Evolutionary conservation across 2,329 filamentous ascomycete species (phyloP), one percentile per base, ranked within the genome.

Genomic region (Penicillium nordicum): DNA sequence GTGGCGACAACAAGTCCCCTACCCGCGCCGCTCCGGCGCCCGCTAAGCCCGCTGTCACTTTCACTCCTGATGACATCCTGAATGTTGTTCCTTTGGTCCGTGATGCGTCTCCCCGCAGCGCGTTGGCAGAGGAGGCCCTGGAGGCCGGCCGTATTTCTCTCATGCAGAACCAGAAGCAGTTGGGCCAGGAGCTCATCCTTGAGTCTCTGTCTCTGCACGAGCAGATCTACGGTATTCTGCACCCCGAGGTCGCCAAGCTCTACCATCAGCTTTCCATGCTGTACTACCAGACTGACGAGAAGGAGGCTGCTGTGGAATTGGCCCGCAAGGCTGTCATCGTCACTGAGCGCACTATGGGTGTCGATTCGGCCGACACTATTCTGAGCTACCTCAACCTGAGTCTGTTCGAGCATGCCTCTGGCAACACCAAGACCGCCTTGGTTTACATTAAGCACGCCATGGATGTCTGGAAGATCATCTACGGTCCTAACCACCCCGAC

Each of bases 251-350:
- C 57, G 94, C 93, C 45, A 87, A 92, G 62, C 89, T 96, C 29
- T 99, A 99, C 80, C 93, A 96, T 76, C 92, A 89, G 50, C 78
- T 99, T 44, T 96, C 94, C 3, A 96, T 96, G 81, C 83, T 97
- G 53, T 97, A 97, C 79, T 97, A 95, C 76, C 90, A 95, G 73
- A 84, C 96, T n/a, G 94, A 97, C 53, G 94, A 99, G 79, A 97
- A 97, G 81, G 90, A 92, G 37, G 90, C 91, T 10, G 94, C 94
- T 25, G 89, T 97, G 25, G 94, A 99, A 76, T 84, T 99, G 61
- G 92, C 94, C 18, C 90, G 92, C 71, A 99, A 99, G 79, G 92
- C 94, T 25, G 92, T 96, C 64, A 93, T 99, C 59, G 92, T 99
- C 41, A 89, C 92, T 2, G 94, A 99, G 80, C 86, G 94, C 53